Conservation (phyloP, 192 early-diverging fungal species). For the Powellomyces hirtus region DNA sequence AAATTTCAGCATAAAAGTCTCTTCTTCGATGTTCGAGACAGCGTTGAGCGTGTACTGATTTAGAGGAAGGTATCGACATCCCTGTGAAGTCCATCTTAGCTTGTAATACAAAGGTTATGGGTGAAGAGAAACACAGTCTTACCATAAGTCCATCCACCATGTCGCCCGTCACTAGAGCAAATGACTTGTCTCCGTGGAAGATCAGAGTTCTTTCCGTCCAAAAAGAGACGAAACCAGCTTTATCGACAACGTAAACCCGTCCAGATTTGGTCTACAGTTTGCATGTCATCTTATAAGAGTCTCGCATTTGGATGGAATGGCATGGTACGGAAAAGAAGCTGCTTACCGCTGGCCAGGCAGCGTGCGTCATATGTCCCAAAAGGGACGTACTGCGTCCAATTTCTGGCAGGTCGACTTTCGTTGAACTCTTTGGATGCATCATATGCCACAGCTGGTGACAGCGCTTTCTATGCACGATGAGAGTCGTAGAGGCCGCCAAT, state of each 20-base stretch:
- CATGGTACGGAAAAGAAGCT: too few species aligned
- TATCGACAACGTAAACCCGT: background rate
- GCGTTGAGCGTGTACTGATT: background rate
- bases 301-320: too few species aligned
- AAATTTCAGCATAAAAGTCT: background rate
- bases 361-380: too few species aligned
- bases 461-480: background rate
- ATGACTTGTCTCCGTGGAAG: conserved; percentile 3
- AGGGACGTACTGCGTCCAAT: too few species aligned
- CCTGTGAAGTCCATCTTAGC: background rate
- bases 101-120: background rate
- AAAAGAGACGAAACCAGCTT: background rate
- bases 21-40: background rate
- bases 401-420: background rate
- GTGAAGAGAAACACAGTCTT: background rate
- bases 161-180: background rate
- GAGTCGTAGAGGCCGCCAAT: background rate
- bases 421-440: too few species aligned
- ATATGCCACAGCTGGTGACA: background rate
- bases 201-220: conserved; percentile 11
- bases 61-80: background rate
- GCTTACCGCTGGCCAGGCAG: too few species aligned
- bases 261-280: conserved; percentile 19
- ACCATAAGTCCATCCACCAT: background rate
- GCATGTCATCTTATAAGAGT: too few species aligned